Percentiles rank a stretch among this genome's conserved stretches.
Evolutionary conservation across 1,284 basidiomycete genomes (phyloP).

Genomic region (Bjerkandera adusta): DNA sequence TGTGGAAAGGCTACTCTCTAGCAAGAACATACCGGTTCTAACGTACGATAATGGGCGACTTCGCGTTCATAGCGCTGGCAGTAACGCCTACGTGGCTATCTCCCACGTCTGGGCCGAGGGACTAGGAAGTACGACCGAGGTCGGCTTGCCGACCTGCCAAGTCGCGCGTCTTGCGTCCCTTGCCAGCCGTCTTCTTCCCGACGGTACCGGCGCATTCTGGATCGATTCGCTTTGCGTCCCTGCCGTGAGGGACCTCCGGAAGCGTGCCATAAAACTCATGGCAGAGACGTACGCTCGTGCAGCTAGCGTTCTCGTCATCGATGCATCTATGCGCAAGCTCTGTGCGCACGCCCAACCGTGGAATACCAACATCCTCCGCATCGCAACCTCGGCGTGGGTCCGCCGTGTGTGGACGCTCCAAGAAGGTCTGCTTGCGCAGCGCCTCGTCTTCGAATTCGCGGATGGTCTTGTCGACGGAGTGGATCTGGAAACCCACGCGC

Average conservation of each 20-base stretch:
- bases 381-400: slow-evolving; percentile 18
- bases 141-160: slow-evolving; percentile 17
- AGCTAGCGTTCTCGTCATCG: slow-evolving; percentile 16
- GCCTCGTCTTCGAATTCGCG: slow-evolving; percentile 18
- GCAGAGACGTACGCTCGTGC: slow-evolving; percentile 16
- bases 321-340: slow-evolving; percentile 11
- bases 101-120: slow-evolving; percentile 23
- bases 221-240: slow-evolving; percentile 21
- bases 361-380: slow-evolving; percentile 14
- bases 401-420: slow-evolving; percentile 21
- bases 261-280: slow-evolving; percentile 17
- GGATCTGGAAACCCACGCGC: neutral
- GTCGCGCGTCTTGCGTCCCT: slow-evolving; percentile 12
- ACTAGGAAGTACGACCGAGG: slow-evolving; percentile 19
- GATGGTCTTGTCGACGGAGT: slow-evolving; percentile 13
- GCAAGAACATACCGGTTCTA: too few relatives aligned
- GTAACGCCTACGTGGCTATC: slow-evolving; percentile 16
- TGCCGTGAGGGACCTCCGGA: neutral
- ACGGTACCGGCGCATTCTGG: slow-evolving; percentile 20
- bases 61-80: neutral
- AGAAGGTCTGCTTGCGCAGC: slow-evolving; percentile 18
- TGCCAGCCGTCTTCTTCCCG: slow-evolving; percentile 8
- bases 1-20: too few relatives aligned
- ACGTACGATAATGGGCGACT: too few relatives aligned
- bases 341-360: slow-evolving; percentile 11